Evolutionary conservation across 2,329 filamentous ascomycete species (phyloP).

Genomic region (Ascochyta koolunga): DNA sequence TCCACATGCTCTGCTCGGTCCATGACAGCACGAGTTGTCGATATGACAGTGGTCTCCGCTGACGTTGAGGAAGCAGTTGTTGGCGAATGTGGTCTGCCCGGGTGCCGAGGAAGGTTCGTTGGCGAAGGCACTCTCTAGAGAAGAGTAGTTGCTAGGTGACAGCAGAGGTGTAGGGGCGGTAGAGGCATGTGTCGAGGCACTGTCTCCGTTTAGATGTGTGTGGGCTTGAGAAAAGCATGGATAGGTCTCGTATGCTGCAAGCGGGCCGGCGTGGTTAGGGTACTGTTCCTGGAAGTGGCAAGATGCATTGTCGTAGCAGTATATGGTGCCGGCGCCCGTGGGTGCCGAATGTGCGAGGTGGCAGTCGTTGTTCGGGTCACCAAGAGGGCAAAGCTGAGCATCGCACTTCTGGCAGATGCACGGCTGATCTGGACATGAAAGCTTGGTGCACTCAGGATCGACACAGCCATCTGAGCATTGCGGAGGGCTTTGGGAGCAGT

Average conservation of each 20-base stretch:
- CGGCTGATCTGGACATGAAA: constrained; percentile 35
- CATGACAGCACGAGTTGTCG: constrained; percentile 46
- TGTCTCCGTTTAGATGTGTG: constrained; percentile 20
- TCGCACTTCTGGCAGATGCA: constrained; percentile 47
- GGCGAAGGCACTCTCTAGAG: constrained; percentile 38
- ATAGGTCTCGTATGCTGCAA: constrained; percentile 38
- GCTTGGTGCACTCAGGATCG: constrained; percentile 44
- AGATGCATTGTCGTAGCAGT: constrained; percentile 42
- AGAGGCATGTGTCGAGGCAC: constrained; percentile 32
- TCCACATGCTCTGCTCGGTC: constrained; percentile 34
- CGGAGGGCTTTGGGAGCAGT: constrained; percentile 36
- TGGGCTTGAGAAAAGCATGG: constrained; percentile 40
- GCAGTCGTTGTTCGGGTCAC: constrained; percentile 39
- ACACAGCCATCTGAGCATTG: constrained; percentile 41
- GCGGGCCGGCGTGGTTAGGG: constrained; percentile 27
- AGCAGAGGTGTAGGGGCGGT: constrained; percentile 36
- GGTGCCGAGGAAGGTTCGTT: constrained; percentile 34
- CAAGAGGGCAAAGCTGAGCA: constrained; percentile 39
- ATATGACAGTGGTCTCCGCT: constrained; percentile 45
- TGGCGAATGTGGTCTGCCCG: constrained; percentile 21
- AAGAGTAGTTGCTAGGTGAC: constrained; percentile 43
- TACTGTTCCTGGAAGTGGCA: constrained; percentile 43
- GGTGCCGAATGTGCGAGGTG: constrained; percentile 42
- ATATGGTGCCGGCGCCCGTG: constrained; percentile 38
- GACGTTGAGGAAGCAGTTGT: constrained; percentile 39